A percentile compares a stretch with the other conserved stretches of the same genome.
Evolutionary conservation across 805 yeast species (phyloP).

Genomic region (Starmerella gropengiesseri): DNA sequence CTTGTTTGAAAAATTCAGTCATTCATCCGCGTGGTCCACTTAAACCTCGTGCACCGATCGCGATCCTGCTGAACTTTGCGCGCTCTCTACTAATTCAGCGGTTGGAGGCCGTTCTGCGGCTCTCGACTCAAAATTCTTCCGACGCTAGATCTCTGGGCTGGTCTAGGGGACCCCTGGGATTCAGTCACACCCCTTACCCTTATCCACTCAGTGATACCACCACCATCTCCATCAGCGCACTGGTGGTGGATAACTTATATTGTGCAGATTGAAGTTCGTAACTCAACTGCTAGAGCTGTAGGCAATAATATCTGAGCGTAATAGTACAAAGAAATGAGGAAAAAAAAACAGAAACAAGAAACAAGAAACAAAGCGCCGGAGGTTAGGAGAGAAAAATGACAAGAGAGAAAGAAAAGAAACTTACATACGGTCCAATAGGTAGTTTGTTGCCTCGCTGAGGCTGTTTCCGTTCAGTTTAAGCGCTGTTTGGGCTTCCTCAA

Average conservation of each 20-base stretch:
- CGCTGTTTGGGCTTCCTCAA: conserved; percentile 55
- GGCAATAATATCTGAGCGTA: too few relatives aligned
- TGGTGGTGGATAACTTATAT: too few relatives aligned
- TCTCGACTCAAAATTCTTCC: too few relatives aligned
- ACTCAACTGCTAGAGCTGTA: too few relatives aligned
- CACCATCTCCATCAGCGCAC: too few relatives aligned
- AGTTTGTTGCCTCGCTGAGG: conserved; percentile 78
- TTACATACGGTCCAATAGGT: conserved; percentile 44
- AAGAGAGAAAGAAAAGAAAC: background rate
- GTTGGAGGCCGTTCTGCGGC: too few relatives aligned
- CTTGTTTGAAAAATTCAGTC: background rate
- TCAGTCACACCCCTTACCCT: conserved; percentile 4
- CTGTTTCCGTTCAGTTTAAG: conserved; percentile 60
- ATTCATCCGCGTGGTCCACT: too few relatives aligned
- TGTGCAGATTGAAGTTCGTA: too few relatives aligned
- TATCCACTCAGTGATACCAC: background rate
- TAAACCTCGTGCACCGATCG: too few relatives aligned
- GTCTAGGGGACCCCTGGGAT: conserved; percentile 5
- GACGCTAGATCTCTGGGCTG: background rate
- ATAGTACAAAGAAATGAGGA: background rate
- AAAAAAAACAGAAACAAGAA: background rate
- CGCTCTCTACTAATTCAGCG: too few relatives aligned
- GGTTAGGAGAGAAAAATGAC: background rate
- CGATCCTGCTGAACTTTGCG: too few relatives aligned
- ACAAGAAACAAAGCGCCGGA: background rate